phyloP scores from a whole-genome alignment of 2,329 filamentous ascomycete species.

The Pseudogymnoascus sp. region DNA sequence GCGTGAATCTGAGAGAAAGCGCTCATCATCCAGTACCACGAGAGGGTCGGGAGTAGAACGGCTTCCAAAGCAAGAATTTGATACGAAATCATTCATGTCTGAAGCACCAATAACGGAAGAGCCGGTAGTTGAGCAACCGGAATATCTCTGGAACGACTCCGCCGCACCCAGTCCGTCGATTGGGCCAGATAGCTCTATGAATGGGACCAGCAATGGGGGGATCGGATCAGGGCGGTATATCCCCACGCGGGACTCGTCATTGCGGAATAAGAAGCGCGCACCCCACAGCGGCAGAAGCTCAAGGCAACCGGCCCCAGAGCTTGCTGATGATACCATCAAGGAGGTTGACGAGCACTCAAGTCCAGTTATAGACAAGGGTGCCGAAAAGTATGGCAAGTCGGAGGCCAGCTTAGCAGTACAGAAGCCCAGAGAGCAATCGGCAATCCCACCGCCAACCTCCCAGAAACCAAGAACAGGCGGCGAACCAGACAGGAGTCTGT shows the following conservation, averaged over 20 bases:
- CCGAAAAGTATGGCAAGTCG: not conserved
- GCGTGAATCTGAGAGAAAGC: slow-evolving; percentile 52
- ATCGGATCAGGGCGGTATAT: slow-evolving; percentile 40
- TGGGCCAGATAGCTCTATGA: slow-evolving; percentile 11
- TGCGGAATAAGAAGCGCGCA: slow-evolving; percentile 51
- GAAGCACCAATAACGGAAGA: slow-evolving; percentile 41
- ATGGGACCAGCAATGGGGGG: slow-evolving; percentile 19
- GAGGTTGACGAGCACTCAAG: slow-evolving; percentile 17
- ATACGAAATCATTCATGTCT: slow-evolving; percentile 27
- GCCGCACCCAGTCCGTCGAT: slow-evolving; percentile 12
- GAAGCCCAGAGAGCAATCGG: not conserved
- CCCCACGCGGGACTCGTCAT: slow-evolving; percentile 58
- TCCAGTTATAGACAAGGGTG: not conserved
- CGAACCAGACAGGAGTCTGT: not conserved
- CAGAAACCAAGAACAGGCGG: not conserved
- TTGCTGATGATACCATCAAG: slow-evolving; percentile 17
- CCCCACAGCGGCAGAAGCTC: slow-evolving; percentile 28
- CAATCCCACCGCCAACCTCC: not conserved
- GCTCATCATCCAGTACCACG: slow-evolving; percentile 35
- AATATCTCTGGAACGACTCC: slow-evolving; percentile 14
- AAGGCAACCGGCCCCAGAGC: slow-evolving; percentile 33
- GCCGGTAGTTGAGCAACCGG: slow-evolving; percentile 22
- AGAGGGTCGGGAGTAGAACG: slow-evolving; percentile 29
- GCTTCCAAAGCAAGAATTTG: slow-evolving; percentile 19
- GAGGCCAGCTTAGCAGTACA: not conserved